Evolutionary conservation across 192 early-diverging fungal genomes (phyloP), one percentile per base, ranked within the genome.

Genomic region (Diversispora eburnea): DNA sequence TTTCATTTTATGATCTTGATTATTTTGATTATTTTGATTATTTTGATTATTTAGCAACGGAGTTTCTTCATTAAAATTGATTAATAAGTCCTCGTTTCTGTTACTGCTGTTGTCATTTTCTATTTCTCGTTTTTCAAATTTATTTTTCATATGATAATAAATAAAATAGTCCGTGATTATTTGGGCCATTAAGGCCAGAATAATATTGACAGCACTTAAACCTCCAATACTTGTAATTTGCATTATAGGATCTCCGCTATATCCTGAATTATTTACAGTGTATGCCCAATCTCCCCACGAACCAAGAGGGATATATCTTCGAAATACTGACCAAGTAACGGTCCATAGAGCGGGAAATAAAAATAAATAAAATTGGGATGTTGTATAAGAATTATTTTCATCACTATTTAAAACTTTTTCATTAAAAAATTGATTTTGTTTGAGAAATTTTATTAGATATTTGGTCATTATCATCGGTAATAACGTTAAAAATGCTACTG

Each of bases 231-330:
- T 47, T 1, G 72, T 39, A 12, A 51, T 15, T 19, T 73, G 72
- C 33, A 73, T 62, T 7, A 73, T 6, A 0, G 72, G 48, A 56
- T 64, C 49, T 0, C 69, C 69, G 15, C 39, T 10, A 25, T 43
- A 39, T 60, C 64, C 64, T 8, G 19, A 48, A 20, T 20, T 48
- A 43, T 73, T 8, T 7, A 73, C n/a, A 6, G 72, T 43, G 54
- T 73, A 73, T 3, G 60, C 25, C 72, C 72, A 73, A 15, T 73
- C 72, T 8, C 72, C 72, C 72, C 72, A 73, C 3, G 72, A 73
- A 8, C 72, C 72, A 17, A 73, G 51, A 4, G 72, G 72, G 1
- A 61, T 64, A 19, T 54, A 73, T 43, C 61, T 0, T 13, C 72
- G 47, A 41, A 46, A 54, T 39, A 64, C 8, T 10, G 46, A 51